Conservation (phyloP, 139 green algal genomes). For the Trebouxia sp. region DNA sequence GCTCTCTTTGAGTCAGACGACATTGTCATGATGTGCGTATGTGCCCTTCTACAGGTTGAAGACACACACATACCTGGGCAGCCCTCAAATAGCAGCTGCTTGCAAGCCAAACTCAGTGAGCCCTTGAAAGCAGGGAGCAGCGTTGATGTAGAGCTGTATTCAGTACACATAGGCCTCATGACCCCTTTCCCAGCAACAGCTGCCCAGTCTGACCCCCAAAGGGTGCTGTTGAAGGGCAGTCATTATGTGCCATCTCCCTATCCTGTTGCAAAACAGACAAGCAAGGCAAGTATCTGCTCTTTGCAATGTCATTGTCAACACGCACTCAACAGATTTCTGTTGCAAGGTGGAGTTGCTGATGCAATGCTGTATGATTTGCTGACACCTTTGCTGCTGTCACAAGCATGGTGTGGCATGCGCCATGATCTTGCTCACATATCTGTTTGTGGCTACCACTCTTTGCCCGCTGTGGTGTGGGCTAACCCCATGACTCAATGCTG, state of each 20-base stretch:
- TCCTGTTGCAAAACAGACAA: slow-evolving; percentile 54
- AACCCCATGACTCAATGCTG: too few relatives aligned
- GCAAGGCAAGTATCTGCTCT: slow-evolving; percentile 43
- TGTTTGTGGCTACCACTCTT: too few relatives aligned
- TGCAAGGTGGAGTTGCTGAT: not conserved
- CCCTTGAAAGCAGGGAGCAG: slow-evolving; percentile 34
- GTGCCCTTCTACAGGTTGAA: slow-evolving; percentile 11
- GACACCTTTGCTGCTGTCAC: not conserved
- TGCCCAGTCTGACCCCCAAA: slow-evolving; percentile 71
- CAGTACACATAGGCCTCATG: slow-evolving; percentile 56
- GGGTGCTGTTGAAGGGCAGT: slow-evolving; percentile 65
- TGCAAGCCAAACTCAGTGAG: slow-evolving; percentile 29
- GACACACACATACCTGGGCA: slow-evolving; percentile 24
- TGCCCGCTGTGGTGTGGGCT: too few relatives aligned
- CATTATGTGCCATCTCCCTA: slow-evolving; percentile 71
- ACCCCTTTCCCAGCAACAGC: slow-evolving; percentile 63
- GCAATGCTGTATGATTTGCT: not conserved
- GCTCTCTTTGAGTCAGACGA: too few relatives aligned
- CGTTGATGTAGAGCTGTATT: slow-evolving; percentile 12
- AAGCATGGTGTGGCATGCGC: not conserved
- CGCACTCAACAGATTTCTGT: not conserved
- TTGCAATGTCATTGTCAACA: not conserved
- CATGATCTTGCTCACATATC: not conserved
- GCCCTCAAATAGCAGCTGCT: slow-evolving; percentile 49
- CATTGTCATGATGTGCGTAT: too few relatives aligned